These are phyloP conservation scores for Candida dubliniensis DNA, from an alignment of 1,139 yeast species.

Conservation along the genomic window DNA sequence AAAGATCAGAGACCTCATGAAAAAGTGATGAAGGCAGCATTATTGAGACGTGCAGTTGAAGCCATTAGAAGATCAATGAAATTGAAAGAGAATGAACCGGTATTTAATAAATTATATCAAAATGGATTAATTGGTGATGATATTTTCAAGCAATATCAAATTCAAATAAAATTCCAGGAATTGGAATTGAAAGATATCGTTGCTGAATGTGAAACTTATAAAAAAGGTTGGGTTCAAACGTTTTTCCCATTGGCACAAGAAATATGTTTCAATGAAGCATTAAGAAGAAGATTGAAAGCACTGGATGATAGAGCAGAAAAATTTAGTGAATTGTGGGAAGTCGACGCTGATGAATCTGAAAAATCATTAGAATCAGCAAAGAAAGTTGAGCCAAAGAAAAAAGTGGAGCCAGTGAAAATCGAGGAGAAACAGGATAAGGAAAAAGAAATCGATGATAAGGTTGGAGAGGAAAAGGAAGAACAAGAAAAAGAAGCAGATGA, in stretches of 20 bases:
- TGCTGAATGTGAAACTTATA: conserved; percentile 70
- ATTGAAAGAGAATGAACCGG: conserved; percentile 71
- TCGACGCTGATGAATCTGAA: neutral
- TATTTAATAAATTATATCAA: conserved; percentile 71
- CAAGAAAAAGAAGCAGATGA: neutral
- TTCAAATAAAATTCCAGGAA: conserved; percentile 77
- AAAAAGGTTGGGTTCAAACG: conserved; percentile 77
- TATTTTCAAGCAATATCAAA: conserved; percentile 72
- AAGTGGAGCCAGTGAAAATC: neutral
- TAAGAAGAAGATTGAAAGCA: conserved; percentile 66
- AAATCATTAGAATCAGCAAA: neutral
- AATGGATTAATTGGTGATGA: conserved; percentile 92
- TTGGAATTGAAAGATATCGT: conserved; percentile 77
- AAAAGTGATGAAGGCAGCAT: conserved; percentile 81
- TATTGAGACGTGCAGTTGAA: conserved; percentile 72
- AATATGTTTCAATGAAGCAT: conserved; percentile 87
- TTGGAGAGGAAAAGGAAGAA: neutral
- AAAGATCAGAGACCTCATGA: conserved; percentile 65
- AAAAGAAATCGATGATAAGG: too few relatives aligned
- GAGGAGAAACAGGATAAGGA: neutral
- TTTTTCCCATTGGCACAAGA: conserved; percentile 84
- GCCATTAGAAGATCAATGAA: conserved; percentile 66
- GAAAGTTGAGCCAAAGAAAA: neutral
- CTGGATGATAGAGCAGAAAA: neutral
- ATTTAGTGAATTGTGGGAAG: neutral